Evolutionary conservation across 2,329 filamentous ascomycete genomes (phyloP), one percentile per base, ranked within the genome.

Genomic region (Fonsecaea multimorphosa): DNA sequence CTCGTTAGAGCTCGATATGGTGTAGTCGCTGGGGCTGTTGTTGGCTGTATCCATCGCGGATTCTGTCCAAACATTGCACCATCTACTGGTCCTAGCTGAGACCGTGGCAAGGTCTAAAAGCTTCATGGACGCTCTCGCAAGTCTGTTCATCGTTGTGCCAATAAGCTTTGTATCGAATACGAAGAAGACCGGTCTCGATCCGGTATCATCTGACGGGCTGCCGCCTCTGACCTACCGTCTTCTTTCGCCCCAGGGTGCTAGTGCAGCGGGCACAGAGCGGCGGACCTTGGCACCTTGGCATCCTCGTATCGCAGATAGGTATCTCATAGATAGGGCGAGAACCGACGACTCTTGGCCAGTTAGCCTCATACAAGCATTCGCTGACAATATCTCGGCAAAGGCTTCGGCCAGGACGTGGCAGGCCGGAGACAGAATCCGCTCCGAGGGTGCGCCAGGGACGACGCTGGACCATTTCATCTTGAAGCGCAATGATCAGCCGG

Each of bases 101-200:
- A 49, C 6, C n/a, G 24, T 7, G 44, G 14, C 19, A 24, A 49
- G 19, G 8, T 24, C 44, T 1, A 49, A 49, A 24, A 49, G 19
- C 44, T 49, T 49, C 44, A n/a, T 19, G 14, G 14, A 3, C 16
- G 38, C 9, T 22, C 44, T 24, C 19, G 19, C 44, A 24, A 9
- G 19, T 22, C 24, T 49, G 44, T 49, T 8, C 9, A 9, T 14
- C 9, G 44, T 49, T 22, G 19, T 49, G 44, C 44, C 44, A 49
- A 49, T 49, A 49, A 24, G 22, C 44, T 49, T 49, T 49, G 7
- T 24, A 3, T 49, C 11, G 44, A 27, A 49, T 49, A 49, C 44
- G 44, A 49, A 24, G 19, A 22, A 49, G 44, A 49, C 19, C 44
- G 44, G 44, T 49, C 44, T 49, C 44, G 44, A 49, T 49, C 44